These are phyloP conservation scores for Massarina eburnea DNA, from an alignment of 2,329 filamentous ascomycete genomes.

Conservation along the genomic window DNA sequence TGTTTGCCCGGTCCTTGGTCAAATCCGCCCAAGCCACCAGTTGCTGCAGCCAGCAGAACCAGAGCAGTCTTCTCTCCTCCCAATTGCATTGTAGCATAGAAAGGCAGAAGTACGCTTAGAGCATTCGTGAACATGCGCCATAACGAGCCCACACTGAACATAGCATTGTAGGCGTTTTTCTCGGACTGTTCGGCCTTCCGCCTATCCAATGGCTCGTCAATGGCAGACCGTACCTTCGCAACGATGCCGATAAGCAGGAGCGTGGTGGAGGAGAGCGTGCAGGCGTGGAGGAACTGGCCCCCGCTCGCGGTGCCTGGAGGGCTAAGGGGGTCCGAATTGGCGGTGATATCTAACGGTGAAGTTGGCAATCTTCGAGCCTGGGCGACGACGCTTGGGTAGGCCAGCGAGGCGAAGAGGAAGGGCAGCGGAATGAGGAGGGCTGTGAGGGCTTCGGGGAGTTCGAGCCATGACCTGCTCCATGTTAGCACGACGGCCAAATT, in stretches of 20 bases:
- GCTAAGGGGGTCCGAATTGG: slow-evolving; percentile 7
- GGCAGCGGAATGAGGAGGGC: slow-evolving; percentile 54
- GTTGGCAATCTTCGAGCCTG: slow-evolving; percentile 19
- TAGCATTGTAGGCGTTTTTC: slow-evolving; percentile 2
- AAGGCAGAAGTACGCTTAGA: slow-evolving; percentile 53
- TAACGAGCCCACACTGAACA: slow-evolving; percentile 16
- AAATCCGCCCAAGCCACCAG: slow-evolving; percentile 47
- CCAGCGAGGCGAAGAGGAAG: slow-evolving; percentile 50
- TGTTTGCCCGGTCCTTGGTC: slow-evolving; percentile 37
- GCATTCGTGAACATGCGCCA: slow-evolving; percentile 35
- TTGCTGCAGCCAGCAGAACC: slow-evolving; percentile 50
- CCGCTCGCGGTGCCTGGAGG: slow-evolving; percentile 9
- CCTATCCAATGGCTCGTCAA: slow-evolving; percentile 36
- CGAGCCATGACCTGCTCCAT: slow-evolving; percentile 32
- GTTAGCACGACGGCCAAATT: slow-evolving; percentile 4
- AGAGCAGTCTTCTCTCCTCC: slow-evolving; percentile 58
- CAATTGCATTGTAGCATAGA: slow-evolving; percentile 58
- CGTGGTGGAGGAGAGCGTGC: slow-evolving; percentile 50
- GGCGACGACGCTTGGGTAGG: slow-evolving; percentile 39
- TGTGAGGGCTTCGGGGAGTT: slow-evolving; percentile 52
- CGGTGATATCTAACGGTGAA: slow-evolving; percentile 25
- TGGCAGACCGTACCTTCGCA: slow-evolving; percentile 33
- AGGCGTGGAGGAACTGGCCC: slow-evolving; percentile 46
- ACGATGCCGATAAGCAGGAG: slow-evolving; percentile 48
- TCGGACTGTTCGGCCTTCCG: slow-evolving; percentile 32